phyloP scores from a whole-genome alignment of 306 rosid species.

The Vigna angularis region DNA sequence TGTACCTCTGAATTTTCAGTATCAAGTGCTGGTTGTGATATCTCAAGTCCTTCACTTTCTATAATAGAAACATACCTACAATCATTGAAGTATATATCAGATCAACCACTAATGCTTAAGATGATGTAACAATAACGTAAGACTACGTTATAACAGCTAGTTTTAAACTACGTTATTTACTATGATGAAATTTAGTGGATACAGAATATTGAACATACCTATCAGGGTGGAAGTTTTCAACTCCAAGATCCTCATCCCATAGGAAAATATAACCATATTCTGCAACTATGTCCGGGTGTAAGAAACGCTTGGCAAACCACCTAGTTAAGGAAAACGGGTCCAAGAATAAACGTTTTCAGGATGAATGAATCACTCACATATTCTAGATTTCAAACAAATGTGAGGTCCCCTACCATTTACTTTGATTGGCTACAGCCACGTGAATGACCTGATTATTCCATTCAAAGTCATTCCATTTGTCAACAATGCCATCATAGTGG shows the following conservation, averaged over 20 bases:
- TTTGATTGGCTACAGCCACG: conserved; percentile 68
- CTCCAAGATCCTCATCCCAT: conserved; percentile 96
- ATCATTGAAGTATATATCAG: conserved; percentile 26
- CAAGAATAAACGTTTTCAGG: conserved; percentile 13
- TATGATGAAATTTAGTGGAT: background rate
- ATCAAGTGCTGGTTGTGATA: conserved; percentile 90
- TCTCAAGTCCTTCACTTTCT: conserved; percentile 68
- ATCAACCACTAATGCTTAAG: background rate
- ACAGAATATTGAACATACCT: conserved; percentile 49
- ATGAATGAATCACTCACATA: background rate
- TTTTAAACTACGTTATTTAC: background rate
- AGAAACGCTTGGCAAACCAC: conserved; percentile 93
- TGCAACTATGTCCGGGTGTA: conserved; percentile 87
- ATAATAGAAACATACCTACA: conserved; percentile 71
- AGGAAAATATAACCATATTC: conserved; percentile 76
- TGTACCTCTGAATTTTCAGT: conserved; percentile 67
- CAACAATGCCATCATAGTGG: conserved; percentile 75
- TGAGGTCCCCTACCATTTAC: conserved; percentile 65
- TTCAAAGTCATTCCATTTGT: conserved; percentile 64
- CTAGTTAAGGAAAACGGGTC: conserved; percentile 47
- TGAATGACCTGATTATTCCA: conserved; percentile 71
- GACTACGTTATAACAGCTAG: background rate
- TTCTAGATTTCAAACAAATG: conserved; percentile 5
- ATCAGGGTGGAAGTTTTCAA: conserved; percentile 69
- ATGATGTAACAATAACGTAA: background rate